Base-by-base conservation (phyloP, 2,329 filamentous ascomycete genomes). In the Akanthomyces dipterigenus region DNA sequence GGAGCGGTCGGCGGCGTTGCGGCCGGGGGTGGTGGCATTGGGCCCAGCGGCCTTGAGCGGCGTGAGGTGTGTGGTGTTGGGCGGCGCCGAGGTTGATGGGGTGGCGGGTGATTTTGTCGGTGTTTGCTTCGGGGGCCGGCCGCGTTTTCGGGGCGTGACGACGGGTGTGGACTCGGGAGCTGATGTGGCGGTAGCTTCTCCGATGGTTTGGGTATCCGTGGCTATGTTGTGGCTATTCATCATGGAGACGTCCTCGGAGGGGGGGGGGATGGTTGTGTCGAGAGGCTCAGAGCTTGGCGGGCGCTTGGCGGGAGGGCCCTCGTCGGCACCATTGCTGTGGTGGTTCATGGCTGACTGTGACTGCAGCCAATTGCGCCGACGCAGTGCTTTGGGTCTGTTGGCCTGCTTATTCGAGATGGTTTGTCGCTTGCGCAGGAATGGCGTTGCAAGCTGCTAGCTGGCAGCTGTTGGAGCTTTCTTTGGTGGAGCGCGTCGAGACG, bases 1-100 rank as follows among this genome's bases (percentile, higher is more conserved):
- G 5, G 93, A 97, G 54, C 89, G 86, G 74, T 97, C 91, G 22
- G 89, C 89, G 65, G 90, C 89, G 46, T 82, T 80, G 66, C 86
- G 82, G 42, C 84, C 83, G 0, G 90, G 88, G 1, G 88, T 91
- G 38, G 76, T 69, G 7, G 73, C 75, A 40, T 70, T 76, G 24
- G 68, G 56, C 12, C 70, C 69, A 24, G 64, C 67, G 4, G 67
- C 63, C 60, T 72, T 79, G 14, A 72, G 68, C 0, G 79, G 78
- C 0, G 80, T 81, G 53, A 71, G 67, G 7, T 75, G 70, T 3
- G 67, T 64, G 31, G 69, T 65, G 4, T 70, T 72, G 14, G 4
- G 8, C 5, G 72, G 70, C 16, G 64, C 67, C n/a, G 70, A 56
- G 72, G 75, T 5, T 75, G 73, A 71, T 2, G 72, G 73, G 28